A percentile compares a stretch with the other conserved stretches of the same genome.
Conservation (phyloP, 208 protist species). For the Zelonia costaricensis region DNA sequence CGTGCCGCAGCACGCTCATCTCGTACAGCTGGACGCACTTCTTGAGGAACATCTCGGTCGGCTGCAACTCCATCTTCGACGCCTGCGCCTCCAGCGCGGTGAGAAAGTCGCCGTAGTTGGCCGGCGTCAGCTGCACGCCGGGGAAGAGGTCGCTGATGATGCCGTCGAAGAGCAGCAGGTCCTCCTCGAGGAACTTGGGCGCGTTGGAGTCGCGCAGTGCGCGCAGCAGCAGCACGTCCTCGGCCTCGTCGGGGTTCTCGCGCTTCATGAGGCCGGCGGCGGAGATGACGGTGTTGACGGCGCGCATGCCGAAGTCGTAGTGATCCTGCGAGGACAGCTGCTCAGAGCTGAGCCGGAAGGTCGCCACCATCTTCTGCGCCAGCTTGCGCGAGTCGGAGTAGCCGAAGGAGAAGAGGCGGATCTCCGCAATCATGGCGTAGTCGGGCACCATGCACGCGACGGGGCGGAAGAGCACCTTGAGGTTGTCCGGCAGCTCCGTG, state of each 20-base stretch:
- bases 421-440: constrained; percentile 99
- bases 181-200: constrained; percentile 97
- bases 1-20: constrained; percentile 97
- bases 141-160: constrained; percentile 98
- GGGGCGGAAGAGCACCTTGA: constrained; percentile 97
- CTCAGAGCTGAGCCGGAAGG: constrained; percentile 97
- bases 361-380: constrained; percentile 97
- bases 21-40: constrained; percentile 98
- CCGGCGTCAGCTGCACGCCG: constrained; percentile 82
- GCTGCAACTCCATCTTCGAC: constrained; percentile 85
- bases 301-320: constrained; percentile 99
- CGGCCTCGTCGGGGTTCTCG: constrained; percentile 91
- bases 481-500: constrained; percentile 98
- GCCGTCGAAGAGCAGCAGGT: constrained; percentile 94
- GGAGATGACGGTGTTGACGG: constrained; percentile 98
- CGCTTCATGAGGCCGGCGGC: constrained; percentile 96
- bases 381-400: constrained; percentile 95
- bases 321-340: constrained; percentile 98
- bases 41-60: constrained; percentile 93
- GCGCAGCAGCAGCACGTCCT: constrained; percentile 95
- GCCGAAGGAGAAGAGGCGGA: constrained; percentile 98
- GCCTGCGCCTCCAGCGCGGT: constrained; percentile 70
- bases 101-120: constrained; percentile 94
- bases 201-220: constrained; percentile 97
- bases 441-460: constrained; percentile 99